These are phyloP conservation scores for Neopestalotiopsis clavispora DNA, from an alignment of 2,329 filamentous ascomycete genomes.

Conservation along the genomic window DNA sequence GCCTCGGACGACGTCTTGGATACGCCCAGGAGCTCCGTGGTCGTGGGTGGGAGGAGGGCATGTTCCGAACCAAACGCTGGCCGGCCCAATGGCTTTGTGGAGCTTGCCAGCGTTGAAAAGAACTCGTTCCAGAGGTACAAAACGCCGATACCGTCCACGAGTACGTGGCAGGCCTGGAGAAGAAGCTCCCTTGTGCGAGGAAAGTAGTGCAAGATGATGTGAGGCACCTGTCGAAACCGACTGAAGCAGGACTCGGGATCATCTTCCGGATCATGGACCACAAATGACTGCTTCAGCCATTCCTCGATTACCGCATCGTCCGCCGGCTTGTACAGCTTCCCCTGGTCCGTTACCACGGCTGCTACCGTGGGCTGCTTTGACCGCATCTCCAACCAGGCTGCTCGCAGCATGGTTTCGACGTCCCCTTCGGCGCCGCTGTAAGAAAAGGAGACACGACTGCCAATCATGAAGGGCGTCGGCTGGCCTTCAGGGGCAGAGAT, in stretches of 20 bases:
- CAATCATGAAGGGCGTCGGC: conserved; percentile 3
- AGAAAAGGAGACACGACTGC: background rate
- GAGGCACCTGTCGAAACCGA: background rate
- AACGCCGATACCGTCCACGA: background rate
- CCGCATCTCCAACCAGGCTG: background rate
- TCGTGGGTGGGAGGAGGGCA: background rate
- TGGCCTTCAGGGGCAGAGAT: background rate
- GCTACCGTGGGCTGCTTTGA: background rate
- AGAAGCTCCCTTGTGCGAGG: background rate
- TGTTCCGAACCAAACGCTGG: background rate
- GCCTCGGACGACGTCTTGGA: background rate
- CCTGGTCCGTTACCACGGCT: background rate
- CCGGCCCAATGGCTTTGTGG: background rate
- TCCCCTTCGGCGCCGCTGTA: background rate
- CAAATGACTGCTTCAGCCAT: background rate
- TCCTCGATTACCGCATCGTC: background rate
- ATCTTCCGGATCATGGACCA: background rate
- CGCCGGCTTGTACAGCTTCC: background rate
- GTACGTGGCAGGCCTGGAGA: background rate
- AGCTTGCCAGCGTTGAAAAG: background rate
- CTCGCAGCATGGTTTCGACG: background rate
- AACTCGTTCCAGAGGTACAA: background rate
- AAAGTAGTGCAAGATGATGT: background rate
- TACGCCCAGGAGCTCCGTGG: background rate
- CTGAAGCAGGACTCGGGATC: background rate